Evolutionary conservation across 1,284 basidiomycete species (phyloP).

Genomic region (Nidula niveotomentosa): DNA sequence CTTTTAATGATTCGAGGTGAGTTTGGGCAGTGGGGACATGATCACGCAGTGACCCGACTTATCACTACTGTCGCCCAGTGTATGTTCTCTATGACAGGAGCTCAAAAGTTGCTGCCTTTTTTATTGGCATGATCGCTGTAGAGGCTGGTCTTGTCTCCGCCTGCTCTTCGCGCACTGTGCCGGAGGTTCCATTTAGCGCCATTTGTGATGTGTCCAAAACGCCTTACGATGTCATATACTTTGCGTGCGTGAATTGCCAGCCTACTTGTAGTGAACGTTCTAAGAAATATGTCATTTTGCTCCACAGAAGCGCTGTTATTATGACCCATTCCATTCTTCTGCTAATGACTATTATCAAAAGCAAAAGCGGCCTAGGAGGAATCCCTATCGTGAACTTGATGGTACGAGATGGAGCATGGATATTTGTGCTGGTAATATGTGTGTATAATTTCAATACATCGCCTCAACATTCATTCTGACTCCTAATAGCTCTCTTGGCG

Average conservation of each 20-base stretch:
- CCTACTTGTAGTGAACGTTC: too few relatives aligned
- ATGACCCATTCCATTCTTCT: slow-evolving; percentile 12
- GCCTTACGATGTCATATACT: slow-evolving; percentile 11
- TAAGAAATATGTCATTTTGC: background rate
- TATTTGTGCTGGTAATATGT: slow-evolving; percentile 15
- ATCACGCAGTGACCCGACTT: background rate
- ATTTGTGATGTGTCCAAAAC: slow-evolving; percentile 12
- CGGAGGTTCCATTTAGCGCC: slow-evolving; percentile 7
- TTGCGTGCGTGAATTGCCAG: slow-evolving; percentile 7
- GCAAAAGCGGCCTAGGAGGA: slow-evolving; percentile 12
- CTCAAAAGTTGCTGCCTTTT: slow-evolving; percentile 6
- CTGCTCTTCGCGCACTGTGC: slow-evolving; percentile 7
- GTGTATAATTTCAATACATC: background rate
- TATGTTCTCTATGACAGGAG: slow-evolving; percentile 12
- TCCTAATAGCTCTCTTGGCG: slow-evolving; percentile 10
- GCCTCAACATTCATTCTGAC: too few relatives aligned
- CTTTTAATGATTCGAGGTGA: slow-evolving; percentile 18
- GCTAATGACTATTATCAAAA: slow-evolving; percentile 13
- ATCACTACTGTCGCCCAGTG: slow-evolving; percentile 2
- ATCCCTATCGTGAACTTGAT: slow-evolving; percentile 13
- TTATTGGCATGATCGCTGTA: slow-evolving; percentile 6
- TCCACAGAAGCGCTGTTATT: slow-evolving; percentile 3
- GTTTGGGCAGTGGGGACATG: background rate
- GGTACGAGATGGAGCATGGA: slow-evolving; percentile 16
- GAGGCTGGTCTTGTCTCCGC: slow-evolving; percentile 8